Conservation (phyloP, 2,329 filamentous ascomycete species). For the Alternaria sp. region DNA sequence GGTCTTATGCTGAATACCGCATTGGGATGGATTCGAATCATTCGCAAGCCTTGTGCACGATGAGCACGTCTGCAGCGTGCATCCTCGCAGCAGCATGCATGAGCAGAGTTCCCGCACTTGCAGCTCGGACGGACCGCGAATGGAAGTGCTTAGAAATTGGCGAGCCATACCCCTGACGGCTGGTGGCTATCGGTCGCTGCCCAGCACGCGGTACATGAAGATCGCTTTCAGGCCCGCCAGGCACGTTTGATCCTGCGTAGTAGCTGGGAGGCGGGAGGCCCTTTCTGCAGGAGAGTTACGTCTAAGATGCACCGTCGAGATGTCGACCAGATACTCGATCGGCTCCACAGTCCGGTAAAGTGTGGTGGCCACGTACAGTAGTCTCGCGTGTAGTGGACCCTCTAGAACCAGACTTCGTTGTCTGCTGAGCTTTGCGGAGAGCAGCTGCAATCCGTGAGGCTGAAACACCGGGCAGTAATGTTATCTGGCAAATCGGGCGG, state of each 20-base stretch:
- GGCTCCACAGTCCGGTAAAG: slow-evolving; percentile 18
- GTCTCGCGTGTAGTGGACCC: slow-evolving; percentile 5
- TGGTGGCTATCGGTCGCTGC: slow-evolving; percentile 11
- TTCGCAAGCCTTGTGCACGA: slow-evolving; percentile 37
- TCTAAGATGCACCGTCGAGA: slow-evolving; percentile 2
- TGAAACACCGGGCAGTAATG: slow-evolving; percentile 31
- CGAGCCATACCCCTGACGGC: slow-evolving; percentile 25
- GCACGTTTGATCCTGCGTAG: slow-evolving; percentile 12
- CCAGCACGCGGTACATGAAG: slow-evolving; percentile 19
- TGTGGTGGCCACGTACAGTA: slow-evolving; percentile 8
- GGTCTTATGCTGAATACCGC: slow-evolving; percentile 28
- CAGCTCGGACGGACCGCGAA: slow-evolving; percentile 30
- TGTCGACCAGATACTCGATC: slow-evolving; percentile 10
- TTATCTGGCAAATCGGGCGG: slow-evolving; percentile 19
- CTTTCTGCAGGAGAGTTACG: slow-evolving; percentile 1
- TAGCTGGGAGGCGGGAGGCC: background rate
- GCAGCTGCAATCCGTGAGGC: slow-evolving; percentile 17
- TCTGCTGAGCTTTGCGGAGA: slow-evolving; percentile 16
- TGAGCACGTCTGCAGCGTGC: slow-evolving; percentile 36
- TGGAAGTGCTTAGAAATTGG: slow-evolving; percentile 23
- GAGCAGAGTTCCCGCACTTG: slow-evolving; percentile 36
- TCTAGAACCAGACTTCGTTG: slow-evolving; percentile 12
- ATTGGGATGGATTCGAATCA: slow-evolving; percentile 40
- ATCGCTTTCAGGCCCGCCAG: slow-evolving; percentile 19
- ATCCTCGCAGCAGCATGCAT: slow-evolving; percentile 38